Evolutionary conservation across 169 alveolate genomes (phyloP).

Genomic region (Plasmodium relictum): DNA sequence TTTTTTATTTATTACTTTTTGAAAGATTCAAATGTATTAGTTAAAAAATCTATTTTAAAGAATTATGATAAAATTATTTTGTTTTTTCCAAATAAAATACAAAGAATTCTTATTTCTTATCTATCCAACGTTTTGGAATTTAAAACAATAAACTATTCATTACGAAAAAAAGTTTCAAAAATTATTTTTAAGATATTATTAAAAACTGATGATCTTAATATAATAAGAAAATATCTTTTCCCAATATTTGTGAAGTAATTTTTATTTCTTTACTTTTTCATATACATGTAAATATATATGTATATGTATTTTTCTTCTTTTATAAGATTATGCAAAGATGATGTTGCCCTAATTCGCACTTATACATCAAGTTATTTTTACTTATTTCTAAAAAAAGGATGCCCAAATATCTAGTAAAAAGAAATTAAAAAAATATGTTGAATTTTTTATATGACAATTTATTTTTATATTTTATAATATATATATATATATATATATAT

Average conservation of each 20-base stretch:
- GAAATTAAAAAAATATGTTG: neutral
- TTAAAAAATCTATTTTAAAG: conserved; percentile 67
- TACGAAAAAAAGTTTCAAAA: conserved; percentile 59
- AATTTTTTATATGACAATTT: no score
- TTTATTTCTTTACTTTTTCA: no score
- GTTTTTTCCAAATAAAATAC: conserved; percentile 27
- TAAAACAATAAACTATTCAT: conserved; percentile 63
- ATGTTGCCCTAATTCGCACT: conserved; percentile 44
- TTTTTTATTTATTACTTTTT: conserved; percentile 65
- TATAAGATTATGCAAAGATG: conserved; percentile 70
- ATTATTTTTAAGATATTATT: conserved; percentile 23
- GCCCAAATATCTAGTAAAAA: conserved; percentile 62
- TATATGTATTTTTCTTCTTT: conserved; percentile 7
- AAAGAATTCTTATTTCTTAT: conserved; percentile 32
- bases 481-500: neutral
- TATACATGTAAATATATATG: neutral
- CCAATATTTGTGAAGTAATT: conserved; percentile 47
- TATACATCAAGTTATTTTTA: conserved; percentile 64
- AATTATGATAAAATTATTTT: conserved; percentile 43
- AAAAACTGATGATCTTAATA: conserved; percentile 4
- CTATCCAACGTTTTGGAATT: conserved; percentile 26
- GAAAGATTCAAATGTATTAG: conserved; percentile 69
- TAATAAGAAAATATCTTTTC: conserved; percentile 30
- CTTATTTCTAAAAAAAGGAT: conserved; percentile 49
- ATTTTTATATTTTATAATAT: neutral